Base-by-base conservation (phyloP, 2,329 filamentous ascomycete species). In the Mycocentrospora acerina region DNA sequence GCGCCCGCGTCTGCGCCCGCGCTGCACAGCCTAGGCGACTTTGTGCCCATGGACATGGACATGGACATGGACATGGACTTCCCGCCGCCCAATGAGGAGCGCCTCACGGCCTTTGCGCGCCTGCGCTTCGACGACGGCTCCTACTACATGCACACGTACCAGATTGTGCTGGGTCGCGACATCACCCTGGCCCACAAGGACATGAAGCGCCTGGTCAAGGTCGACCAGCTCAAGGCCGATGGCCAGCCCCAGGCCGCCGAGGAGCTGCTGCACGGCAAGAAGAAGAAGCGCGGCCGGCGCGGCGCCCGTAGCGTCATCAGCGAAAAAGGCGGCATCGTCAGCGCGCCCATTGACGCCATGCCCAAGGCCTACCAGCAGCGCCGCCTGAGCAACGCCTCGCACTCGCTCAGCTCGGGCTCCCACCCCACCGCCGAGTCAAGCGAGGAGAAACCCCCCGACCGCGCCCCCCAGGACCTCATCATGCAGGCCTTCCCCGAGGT, bases 131-230 rank as follows among this genome's bases (percentile, higher is more conserved):
- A 79, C 51, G 86, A 90, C 70, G 85, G 85, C 59, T 78, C 82
- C 39, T 90, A 87, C 63, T 86, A 87, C 66, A 86, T 90, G 81
- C 88, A 82, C 35, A 88, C 85, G 1, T 84, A 83, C 53, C 76
- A 80, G 35, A 78, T 90, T 52, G 79, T 86, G 40, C 80, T 90
- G 18, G 86, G 85, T 37, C 82, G 86, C 44, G 86, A 90, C 64
- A 75, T 82, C 17, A 46, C 58, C 9, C 60, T 63, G 12, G 61
- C 62, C 18, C 63, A 59, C 39, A 74, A 78, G 44, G 74, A 77
- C 49, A 82, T 43, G 76, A 78, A 30, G 71, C 77, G 24, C 71
- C 77, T 66, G 4, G 49, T 48, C 30, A 58, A 51, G 42, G 60
- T 57, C 30, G 55, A 61, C 32, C 39, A 48, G 17, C 48, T 60